Conservation (phyloP, 106 monocot genomes). For the Allium sativum region DNA sequence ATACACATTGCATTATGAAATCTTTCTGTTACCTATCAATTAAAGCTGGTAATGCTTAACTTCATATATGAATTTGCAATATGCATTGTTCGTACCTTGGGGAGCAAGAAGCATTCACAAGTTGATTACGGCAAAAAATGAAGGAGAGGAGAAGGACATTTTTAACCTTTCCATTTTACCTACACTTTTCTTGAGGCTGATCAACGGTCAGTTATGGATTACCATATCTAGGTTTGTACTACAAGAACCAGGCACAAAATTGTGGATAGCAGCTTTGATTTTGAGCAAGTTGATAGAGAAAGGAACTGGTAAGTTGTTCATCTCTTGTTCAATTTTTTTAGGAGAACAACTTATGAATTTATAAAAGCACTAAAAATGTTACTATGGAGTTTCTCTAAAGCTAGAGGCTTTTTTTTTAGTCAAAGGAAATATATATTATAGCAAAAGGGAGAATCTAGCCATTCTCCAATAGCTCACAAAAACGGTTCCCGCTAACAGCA, state of each 20-base stretch:
- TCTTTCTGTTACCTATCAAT: too few relatives aligned
- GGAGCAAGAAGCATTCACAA: slow-evolving; percentile 22
- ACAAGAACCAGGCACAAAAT: slow-evolving; percentile 26
- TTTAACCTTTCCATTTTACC: slow-evolving; percentile 26
- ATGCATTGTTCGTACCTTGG: slow-evolving; percentile 27
- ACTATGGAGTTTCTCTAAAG: too few relatives aligned
- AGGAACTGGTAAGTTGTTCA: slow-evolving; percentile 36
- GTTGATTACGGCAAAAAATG: slow-evolving; percentile 2
- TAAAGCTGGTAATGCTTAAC: too few relatives aligned
- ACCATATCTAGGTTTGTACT: slow-evolving; percentile 26
- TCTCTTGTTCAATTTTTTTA: background rate
- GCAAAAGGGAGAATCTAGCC: slow-evolving; percentile 6
- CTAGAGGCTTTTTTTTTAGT: too few relatives aligned
- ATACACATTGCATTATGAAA: too few relatives aligned
- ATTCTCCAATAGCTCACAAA: slow-evolving; percentile 34
- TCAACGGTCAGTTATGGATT: slow-evolving; percentile 40
- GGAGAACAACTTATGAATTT: too few relatives aligned
- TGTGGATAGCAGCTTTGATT: slow-evolving; percentile 35
- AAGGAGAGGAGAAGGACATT: slow-evolving; percentile 12
- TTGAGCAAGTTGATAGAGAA: slow-evolving; percentile 43
- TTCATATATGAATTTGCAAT: too few relatives aligned
- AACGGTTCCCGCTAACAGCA: slow-evolving; percentile 49
- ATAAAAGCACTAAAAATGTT: too few relatives aligned
- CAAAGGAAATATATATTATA: too few relatives aligned
- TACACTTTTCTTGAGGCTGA: slow-evolving; percentile 21